Evolutionary conservation across 306 rosid species (phyloP).

Genomic region (Fragaria ananassa): DNA sequence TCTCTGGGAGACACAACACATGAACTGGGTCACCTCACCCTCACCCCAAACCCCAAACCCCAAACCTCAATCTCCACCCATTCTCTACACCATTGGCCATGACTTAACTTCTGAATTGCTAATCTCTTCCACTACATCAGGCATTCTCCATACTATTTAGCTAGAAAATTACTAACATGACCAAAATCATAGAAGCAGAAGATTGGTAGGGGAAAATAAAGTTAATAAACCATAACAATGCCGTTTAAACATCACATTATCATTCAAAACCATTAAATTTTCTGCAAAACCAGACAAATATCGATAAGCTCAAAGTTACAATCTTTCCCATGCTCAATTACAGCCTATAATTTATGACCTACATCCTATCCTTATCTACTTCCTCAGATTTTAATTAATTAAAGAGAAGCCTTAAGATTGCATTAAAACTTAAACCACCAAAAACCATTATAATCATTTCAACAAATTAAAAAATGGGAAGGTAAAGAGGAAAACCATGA

Average conservation of each 20-base stretch:
- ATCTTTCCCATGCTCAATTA: background rate
- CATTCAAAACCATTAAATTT: background rate
- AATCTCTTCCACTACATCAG: background rate
- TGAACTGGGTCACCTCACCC: background rate
- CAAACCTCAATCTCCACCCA: background rate
- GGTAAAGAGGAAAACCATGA: constrained; percentile 51
- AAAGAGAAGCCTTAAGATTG: background rate
- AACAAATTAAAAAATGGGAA: background rate
- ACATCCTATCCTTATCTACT: constrained; percentile 8
- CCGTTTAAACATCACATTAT: background rate
- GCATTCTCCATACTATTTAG: background rate
- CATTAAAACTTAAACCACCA: background rate
- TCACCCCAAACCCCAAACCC: background rate
- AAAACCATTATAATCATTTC: background rate
- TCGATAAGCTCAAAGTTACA: background rate
- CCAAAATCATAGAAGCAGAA: background rate
- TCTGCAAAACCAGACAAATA: background rate
- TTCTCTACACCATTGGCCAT: background rate
- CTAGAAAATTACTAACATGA: background rate
- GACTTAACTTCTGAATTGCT: background rate
- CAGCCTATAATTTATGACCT: background rate
- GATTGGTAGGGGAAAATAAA: background rate
- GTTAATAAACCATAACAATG: background rate
- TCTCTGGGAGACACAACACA: background rate
- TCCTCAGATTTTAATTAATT: background rate